These are phyloP conservation scores for Boletus patriciae DNA, from an alignment of 768 basidiomycete genomes.

Conservation along the genomic window DNA sequence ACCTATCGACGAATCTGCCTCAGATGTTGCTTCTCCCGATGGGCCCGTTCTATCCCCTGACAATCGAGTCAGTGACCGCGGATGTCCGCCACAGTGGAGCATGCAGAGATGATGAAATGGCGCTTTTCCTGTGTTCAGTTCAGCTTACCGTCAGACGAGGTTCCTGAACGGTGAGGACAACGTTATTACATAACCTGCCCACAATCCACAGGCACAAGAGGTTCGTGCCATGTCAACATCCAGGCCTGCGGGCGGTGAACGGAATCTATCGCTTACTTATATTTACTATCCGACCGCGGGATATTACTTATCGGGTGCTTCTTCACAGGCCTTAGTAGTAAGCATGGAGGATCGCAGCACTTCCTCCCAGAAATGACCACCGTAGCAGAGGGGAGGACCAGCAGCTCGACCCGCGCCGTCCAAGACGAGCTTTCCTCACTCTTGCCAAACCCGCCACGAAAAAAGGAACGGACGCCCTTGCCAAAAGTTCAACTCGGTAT, in stretches of 20 bases:
- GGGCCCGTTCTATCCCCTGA: not conserved
- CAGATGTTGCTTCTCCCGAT: not conserved
- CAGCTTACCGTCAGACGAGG: not conserved
- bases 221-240: not conserved
- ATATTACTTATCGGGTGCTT: not conserved
- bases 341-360: not conserved
- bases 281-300: not conserved
- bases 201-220: no score
- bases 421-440: constrained; percentile 18
- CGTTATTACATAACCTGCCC: not conserved
- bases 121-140: not conserved
- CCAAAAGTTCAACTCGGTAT: constrained; percentile 42
- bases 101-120: not conserved
- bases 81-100: not conserved
- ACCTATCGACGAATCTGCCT: no score
- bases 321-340: not conserved
- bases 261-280: not conserved
- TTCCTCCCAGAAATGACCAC: not conserved
- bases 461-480: constrained; percentile 30
- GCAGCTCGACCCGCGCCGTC: not conserved
- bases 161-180: not conserved
- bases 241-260: not conserved
- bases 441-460: not conserved
- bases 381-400: not conserved
- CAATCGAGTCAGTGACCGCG: not conserved